Percentiles rank a stretch among this genome's conserved stretches.
phyloP scores from a whole-genome alignment of 805 yeast species.

The Nakazawaea pomicola region DNA sequence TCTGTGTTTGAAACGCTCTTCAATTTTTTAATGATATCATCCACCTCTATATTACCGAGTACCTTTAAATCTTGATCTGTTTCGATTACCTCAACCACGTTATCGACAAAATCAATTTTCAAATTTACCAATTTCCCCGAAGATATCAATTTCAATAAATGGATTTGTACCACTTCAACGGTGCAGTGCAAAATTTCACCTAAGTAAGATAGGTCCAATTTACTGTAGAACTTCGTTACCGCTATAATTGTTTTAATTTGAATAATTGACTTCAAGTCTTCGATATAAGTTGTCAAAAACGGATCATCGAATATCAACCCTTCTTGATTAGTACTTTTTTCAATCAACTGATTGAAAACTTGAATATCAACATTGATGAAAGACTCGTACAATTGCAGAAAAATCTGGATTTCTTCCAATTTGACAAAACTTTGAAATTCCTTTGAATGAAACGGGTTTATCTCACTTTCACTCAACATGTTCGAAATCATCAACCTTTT shows the following conservation, averaged over 20 bases:
- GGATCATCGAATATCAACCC: constrained; percentile 10
- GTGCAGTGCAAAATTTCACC: constrained; percentile 17
- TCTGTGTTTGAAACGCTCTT: not conserved
- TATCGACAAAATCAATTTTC: constrained; percentile 22
- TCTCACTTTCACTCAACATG: constrained; percentile 56
- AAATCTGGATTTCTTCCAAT: constrained; percentile 14
- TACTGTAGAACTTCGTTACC: constrained; percentile 19
- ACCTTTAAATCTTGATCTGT: not conserved
- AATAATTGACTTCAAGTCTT: constrained; percentile 14
- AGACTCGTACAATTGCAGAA: constrained; percentile 23
- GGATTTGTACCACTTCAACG: constrained; percentile 16
- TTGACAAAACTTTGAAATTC: constrained; percentile 44
- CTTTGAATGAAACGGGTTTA: constrained; percentile 69
- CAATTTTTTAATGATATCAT: constrained; percentile 5
- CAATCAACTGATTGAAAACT: constrained; percentile 17
- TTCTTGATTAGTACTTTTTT: constrained; percentile 10
- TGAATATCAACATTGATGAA: constrained; percentile 22
- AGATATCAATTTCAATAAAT: constrained; percentile 21
- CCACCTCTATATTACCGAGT: constrained; percentile 5
- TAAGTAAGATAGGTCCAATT: constrained; percentile 18
- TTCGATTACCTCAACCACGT: constrained; percentile 14
- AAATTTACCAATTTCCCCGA: constrained; percentile 20
- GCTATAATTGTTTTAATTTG: constrained; percentile 19
- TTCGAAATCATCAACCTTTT: constrained; percentile 59
- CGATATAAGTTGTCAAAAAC: constrained; percentile 7